Evolutionary conservation across 1,284 basidiomycete species (phyloP).

Genomic region (Termitomyces sp.): DNA sequence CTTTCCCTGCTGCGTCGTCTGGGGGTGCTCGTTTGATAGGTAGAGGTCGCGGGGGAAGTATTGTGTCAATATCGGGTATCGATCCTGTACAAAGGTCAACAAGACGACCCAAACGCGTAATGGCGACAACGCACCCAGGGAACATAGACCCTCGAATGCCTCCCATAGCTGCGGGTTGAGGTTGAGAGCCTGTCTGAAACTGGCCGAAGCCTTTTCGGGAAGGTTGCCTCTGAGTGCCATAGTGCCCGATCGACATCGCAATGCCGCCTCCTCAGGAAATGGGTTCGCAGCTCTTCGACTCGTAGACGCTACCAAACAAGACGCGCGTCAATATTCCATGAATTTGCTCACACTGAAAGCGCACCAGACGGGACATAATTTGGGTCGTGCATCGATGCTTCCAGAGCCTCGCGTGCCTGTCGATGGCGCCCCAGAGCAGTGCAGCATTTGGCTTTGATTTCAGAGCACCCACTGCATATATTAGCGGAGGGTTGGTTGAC

Average conservation of each 20-base stretch:
- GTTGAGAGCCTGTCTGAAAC: constrained; percentile 69
- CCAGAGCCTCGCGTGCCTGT: constrained; percentile 67
- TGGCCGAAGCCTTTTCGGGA: constrained; percentile 62
- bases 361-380: constrained; percentile 51
- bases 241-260: constrained; percentile 66
- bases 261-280: constrained; percentile 60
- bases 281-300: constrained; percentile 42
- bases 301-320: constrained; percentile 40
- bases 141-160: constrained; percentile 86
- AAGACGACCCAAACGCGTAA: constrained; percentile 3
- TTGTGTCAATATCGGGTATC: constrained; percentile 60
- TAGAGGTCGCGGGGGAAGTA: constrained; percentile 61
- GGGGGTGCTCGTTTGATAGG: constrained; percentile 50
- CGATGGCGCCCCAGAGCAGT: constrained; percentile 65
- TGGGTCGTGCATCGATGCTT: constrained; percentile 49
- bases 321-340: constrained; percentile 16
- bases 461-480: constrained; percentile 70
- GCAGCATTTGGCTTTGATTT: constrained; percentile 78
- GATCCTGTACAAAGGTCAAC: constrained; percentile 40
- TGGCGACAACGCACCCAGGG: constrained; percentile 55
- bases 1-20: constrained; percentile 43
- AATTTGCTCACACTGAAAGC: constrained; percentile 22
- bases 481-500: constrained; percentile 55
- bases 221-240: constrained; percentile 74
- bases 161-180: constrained; percentile 89